Base-by-base conservation (phyloP, 768 basidiomycete species). In the Leccinellum rugosiceps region DNA sequence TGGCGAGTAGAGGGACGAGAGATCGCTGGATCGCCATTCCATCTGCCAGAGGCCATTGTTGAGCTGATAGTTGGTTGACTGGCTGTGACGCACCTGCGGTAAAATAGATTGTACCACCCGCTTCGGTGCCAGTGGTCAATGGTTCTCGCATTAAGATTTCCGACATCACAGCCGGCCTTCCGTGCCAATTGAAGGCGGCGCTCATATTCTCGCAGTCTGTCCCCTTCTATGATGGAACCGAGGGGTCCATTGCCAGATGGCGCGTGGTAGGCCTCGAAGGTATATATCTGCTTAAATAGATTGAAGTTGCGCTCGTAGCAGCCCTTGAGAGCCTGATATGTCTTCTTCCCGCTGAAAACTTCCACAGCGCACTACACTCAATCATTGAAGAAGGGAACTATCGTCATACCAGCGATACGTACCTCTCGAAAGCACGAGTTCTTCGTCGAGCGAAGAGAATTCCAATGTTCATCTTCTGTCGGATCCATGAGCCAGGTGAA, bases 251-350 rank as follows among this genome's bases (percentile, higher is more conserved):
- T 65, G 54, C 81, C 72, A 58, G 61, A 55, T n/a, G 63, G 34
- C 4, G 50, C 56, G 43, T 67, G 73, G 53, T 77, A 86, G 13
- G 72, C 73, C 68, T 92, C 87, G 60, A 88, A 88, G 6, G 83
- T 79, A 65, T 87, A 86, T 38, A 92, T 88, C 69, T 91, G 88
- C 71, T 88, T 90, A 80, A 90, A 92, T 15, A 90, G 74, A 63
- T 90, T 90, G 63, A 92, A 88, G 63, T 90, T 91, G 65, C 89
- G 87, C 67, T 92, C 88, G 60, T 89, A 92, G 65, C 89, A 91
- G 21, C 89, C 88, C 73, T 92, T 92, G 55, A 92, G 78, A 1
- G 89, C 89, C 66, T 90, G 88, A 60, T 90, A 91, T 14, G 88
- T 88, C 70, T 92, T 92, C 72, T 88, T 87, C 52, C 82, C 80